These are phyloP conservation scores for Chenopodium formosanum DNA, from an alignment of 148 eudicot species.

Conservation along the genomic window DNA sequence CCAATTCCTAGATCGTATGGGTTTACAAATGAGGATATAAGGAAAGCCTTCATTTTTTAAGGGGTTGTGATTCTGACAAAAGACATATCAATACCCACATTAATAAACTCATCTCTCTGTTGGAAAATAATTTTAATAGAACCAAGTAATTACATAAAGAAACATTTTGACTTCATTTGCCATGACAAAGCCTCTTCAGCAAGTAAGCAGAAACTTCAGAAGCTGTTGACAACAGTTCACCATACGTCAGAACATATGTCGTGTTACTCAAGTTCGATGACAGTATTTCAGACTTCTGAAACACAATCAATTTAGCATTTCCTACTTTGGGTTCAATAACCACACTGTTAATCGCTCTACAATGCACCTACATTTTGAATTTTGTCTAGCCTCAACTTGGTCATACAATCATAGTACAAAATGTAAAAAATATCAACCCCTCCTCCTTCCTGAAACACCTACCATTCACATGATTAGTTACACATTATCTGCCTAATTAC, in stretches of 20 bases:
- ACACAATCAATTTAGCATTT: neutral
- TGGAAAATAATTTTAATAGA: neutral
- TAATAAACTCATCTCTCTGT: neutral
- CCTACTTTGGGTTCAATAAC: neutral
- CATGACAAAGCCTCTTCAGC: neutral
- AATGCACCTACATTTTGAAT: neutral
- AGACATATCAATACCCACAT: neutral
- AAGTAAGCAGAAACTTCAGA: neutral
- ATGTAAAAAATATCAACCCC: neutral
- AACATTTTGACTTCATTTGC: neutral
- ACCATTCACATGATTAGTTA: neutral
- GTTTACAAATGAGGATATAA: neutral
- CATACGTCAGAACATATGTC: neutral
- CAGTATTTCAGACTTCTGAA: neutral
- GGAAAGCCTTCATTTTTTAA: neutral
- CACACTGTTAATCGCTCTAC: neutral
- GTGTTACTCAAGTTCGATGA: neutral
- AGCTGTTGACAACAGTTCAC: neutral
- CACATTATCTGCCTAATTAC: neutral
- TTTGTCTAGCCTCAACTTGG: neutral
- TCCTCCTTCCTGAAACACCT: neutral
- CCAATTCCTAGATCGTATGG: neutral
- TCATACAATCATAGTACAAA: neutral
- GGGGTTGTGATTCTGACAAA: too few species aligned
- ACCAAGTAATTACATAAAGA: neutral